phyloP scores from a whole-genome alignment of 1,284 basidiomycete genomes.

The Vanrija sp. region DNA sequence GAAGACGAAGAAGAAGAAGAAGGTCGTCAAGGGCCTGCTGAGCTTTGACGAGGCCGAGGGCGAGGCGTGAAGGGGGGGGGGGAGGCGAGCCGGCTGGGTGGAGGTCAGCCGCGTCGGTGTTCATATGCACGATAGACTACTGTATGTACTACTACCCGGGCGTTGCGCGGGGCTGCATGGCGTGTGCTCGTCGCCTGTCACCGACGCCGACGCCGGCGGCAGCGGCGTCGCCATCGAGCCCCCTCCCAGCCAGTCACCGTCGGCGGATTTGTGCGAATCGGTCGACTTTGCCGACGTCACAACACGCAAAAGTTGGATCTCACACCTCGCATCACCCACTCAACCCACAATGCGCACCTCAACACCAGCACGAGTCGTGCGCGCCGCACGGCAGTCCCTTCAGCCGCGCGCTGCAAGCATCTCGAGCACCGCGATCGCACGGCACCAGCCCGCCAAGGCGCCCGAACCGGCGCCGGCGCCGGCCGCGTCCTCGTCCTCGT shows the following conservation, averaged over 20 bases:
- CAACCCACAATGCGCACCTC: background rate
- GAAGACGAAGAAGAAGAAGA: constrained; percentile 41
- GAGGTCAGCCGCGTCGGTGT: background rate
- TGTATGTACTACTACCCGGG: no score
- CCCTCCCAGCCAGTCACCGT: no score
- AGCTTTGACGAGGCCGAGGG: constrained; percentile 45
- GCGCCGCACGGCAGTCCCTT: background rate
- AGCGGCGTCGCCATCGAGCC: background rate
- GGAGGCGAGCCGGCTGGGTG: background rate
- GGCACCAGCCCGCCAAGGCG: background rate
- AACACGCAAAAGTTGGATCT: background rate
- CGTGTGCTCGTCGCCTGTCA: no score
- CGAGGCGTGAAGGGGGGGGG: constrained; percentile 1
- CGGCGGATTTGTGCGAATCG: no score
- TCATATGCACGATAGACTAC: no score
- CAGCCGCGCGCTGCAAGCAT: background rate
- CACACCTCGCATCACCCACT: background rate
- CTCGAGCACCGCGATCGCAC: background rate
- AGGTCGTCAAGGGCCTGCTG: constrained; percentile 38
- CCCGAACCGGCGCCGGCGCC: no score
- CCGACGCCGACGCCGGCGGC: background rate
- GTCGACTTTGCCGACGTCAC: background rate
- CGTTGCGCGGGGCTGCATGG: no score
- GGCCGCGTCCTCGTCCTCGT: background rate
- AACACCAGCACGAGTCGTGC: background rate